phyloP scores from a whole-genome alignment of 768 basidiomycete genomes.

The Tulasnella sp. region DNA sequence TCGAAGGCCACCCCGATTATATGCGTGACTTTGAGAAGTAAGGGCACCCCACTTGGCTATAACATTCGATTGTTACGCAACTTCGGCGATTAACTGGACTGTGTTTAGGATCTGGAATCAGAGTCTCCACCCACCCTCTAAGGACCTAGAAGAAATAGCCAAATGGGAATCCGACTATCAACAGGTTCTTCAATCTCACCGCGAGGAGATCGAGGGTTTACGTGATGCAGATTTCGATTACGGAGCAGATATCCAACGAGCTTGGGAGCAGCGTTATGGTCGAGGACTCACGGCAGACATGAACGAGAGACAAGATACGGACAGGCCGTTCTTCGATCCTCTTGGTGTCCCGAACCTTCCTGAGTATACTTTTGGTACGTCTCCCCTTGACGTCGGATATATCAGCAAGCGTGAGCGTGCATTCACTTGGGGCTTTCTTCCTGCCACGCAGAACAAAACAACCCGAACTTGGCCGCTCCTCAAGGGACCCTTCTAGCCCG shows the following conservation, averaged over 20 bases:
- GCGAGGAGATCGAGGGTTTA: conserved; percentile 47
- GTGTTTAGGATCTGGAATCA: conserved; percentile 17
- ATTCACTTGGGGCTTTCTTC: not conserved
- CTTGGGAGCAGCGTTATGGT: conserved; percentile 55
- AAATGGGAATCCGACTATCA: conserved; percentile 82
- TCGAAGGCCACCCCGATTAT: conserved; percentile 55
- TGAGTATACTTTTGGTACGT: conserved; percentile 70
- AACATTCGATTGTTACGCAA: not conserved
- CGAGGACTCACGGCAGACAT: conserved; percentile 24
- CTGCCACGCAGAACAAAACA: conserved; percentile 49
- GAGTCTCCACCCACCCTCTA: not conserved
- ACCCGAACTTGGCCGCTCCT: conserved; percentile 46
- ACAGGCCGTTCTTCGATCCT: conserved; percentile 42
- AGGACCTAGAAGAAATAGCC: conserved; percentile 48
- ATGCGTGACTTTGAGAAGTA: conserved; percentile 48
- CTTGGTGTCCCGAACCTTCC: conserved; percentile 70
- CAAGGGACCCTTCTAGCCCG: conserved; percentile 49
- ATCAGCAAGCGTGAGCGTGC: conserved; percentile 10
- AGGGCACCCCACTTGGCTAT: conserved; percentile 24
- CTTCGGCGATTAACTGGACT: not conserved
- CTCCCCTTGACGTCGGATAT: not conserved
- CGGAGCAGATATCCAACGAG: conserved; percentile 50
- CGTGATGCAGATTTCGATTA: conserved; percentile 49
- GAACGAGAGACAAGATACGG: conserved; percentile 26
- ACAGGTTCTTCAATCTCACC: conserved; percentile 60